Base-by-base conservation (phyloP, 129 eudicot species). In the Tagetes patula region DNA sequence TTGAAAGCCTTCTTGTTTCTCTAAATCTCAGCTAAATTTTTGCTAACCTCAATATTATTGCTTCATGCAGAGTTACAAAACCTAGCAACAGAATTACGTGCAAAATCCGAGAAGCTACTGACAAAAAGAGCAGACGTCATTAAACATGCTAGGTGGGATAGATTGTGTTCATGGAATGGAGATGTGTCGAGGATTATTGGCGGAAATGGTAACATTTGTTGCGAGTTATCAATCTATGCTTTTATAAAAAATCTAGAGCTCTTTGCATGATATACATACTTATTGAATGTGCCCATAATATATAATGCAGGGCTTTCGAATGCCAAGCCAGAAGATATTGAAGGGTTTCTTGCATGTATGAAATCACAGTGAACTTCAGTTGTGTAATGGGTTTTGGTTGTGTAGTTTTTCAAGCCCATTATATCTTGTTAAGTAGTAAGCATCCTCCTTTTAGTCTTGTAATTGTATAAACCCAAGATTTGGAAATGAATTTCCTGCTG, bases 11-110 rank as follows among this genome's bases (percentile, higher is more conserved):
- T 60, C 42, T 60, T 3, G 38, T 10, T 33, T 60, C 12, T 34
- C 6, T 20, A 20, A 60, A 34, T 33, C 41, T 60, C 34, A 2
- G 33, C 50, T 46, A 7, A 52, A 12, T 32, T 46, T 5, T 46
- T 8, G 63, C 67, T 53, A 43, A 40, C 48, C 3, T 20, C 27
- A 20, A 59, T 46, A n/a, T 8, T 32, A 27, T 72, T 71, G 27
- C 33, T 73, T 85, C 31, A 1, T 64, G 58, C 85, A 91, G 97
- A 91, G 74, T 53, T 91, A 78, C 63, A 69, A 36, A 83, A 42
- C 53, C 72, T 81, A 43, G 86, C 93, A 79, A 71, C 86, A 62
- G 89, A 91, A 64, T 82, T 91, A 74, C 82, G 79, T 30, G 31
- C 71, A 27, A 83, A 85, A 71, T 9, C 83, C 72, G 79, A 81